phyloP scores from a whole-genome alignment of 345 rosid species.

The Capsella bursapastoris region DNA sequence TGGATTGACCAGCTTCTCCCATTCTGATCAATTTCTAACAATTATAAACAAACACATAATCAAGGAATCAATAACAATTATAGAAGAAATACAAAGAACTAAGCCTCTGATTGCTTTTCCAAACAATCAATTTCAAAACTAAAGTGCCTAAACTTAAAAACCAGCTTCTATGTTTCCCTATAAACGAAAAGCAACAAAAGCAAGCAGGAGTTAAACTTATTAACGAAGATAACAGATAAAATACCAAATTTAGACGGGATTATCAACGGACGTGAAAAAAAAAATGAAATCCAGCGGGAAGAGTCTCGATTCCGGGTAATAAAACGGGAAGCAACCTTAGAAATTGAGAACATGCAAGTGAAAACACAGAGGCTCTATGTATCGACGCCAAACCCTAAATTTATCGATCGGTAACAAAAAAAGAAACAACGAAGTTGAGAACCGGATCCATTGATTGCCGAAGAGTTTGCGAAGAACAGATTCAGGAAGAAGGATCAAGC shows the following conservation, averaged over 20 bases:
- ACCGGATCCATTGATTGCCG: slow-evolving; percentile 30
- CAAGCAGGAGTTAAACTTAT: neutral
- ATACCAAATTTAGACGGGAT: neutral
- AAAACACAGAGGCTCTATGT: neutral
- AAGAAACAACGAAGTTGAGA: slow-evolving; percentile 3
- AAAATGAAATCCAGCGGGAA: slow-evolving; percentile 19
- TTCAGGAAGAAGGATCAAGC: neutral
- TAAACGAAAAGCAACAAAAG: slow-evolving; percentile 5
- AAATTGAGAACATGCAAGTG: slow-evolving; percentile 6
- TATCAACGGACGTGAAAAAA: neutral
- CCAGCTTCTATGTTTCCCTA: slow-evolving; percentile 7
- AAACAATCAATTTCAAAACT: neutral
- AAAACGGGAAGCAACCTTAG: neutral
- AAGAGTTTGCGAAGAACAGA: slow-evolving; percentile 26
- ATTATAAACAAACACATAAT: slow-evolving; percentile 22
- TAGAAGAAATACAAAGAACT: neutral
- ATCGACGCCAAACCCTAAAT: slow-evolving; percentile 22
- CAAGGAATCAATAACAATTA: neutral
- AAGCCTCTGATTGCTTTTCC: neutral
- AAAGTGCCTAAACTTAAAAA: slow-evolving; percentile 16
- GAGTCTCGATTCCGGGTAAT: slow-evolving; percentile 18
- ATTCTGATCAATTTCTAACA: slow-evolving; percentile 45
- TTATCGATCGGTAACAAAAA: neutral
- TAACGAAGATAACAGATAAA: neutral
- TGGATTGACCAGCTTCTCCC: slow-evolving; percentile 52